Evolutionary conservation across 2,329 filamentous ascomycete species (phyloP), one percentile per base, ranked within the genome.

Genomic region (Venturia carpophila): DNA sequence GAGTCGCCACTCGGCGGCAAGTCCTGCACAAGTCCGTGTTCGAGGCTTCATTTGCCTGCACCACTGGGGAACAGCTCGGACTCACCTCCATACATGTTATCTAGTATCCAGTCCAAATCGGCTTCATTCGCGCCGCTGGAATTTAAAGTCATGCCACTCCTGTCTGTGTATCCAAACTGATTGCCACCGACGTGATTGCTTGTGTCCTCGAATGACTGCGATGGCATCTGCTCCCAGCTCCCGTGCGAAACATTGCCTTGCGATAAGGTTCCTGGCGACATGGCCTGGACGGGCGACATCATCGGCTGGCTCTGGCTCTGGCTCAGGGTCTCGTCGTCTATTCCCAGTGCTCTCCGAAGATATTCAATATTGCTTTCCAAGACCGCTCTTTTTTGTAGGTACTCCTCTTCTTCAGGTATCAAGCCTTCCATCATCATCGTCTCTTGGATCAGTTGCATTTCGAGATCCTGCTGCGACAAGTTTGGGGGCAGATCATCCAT

Each of bases 401-500:
- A 73, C 60, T 73, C 70, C 56, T 73, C 72, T 27, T 71, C 70
- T 39, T 66, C 69, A 3, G 62, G 43, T 41, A 75, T 73, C n/a
- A 76, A 70, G 7, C 67, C 72, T 9, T 69, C 67, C 6, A 74
- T 69, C 2, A 74, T 66, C 9, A 74, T 69, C 41, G 69, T 65
- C 17, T 70, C 69, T 66, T 75, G 75, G 6, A 68, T 62, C 34
- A 76, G 67, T 37, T 76, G 74, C n/a, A 75, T 72, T 42, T 71
- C 69, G 58, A 75, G 66, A 37, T 71, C 70, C n/a, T 71, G 64
- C 39, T 58, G 47, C 37, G 65, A 66, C 19, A 68, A 63, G 56
- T 67, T 60, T 19, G 64, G 55, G 0, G 63, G 43, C 30, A 67
- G 65, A 37, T 37, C 52, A 30, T 34, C 27, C 52, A 37, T 58